These are phyloP conservation scores for Acmispon strigosus DNA, from an alignment of 306 rosid species.

Conservation along the genomic window DNA sequence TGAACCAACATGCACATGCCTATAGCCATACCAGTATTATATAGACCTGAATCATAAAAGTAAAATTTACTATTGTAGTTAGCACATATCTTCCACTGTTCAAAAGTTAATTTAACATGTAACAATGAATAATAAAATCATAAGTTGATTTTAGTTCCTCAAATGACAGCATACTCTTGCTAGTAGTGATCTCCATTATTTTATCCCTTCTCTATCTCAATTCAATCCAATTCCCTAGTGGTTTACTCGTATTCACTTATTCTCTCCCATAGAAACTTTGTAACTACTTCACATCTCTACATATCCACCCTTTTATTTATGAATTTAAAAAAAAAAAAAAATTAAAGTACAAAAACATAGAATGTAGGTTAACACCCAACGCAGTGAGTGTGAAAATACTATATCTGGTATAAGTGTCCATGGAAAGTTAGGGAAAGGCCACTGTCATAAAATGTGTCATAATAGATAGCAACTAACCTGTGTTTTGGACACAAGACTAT, in stretches of 20 bases:
- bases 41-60: not conserved
- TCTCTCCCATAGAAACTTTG: not conserved
- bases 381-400: not conserved
- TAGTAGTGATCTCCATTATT: not conserved
- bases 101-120: too few species aligned
- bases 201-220: not conserved
- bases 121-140: too few species aligned
- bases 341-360: not conserved
- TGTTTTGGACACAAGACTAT: slow-evolving; percentile 64
- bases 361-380: not conserved
- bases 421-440: not conserved
- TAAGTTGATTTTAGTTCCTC: too few species aligned
- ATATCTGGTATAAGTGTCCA: not conserved
- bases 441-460: not conserved
- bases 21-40: not conserved
- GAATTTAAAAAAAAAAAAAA: not conserved
- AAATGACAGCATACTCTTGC: too few species aligned
- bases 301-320: not conserved
- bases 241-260: not conserved
- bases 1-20: not conserved
- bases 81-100: too few species aligned
- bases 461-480: slow-evolving; percentile 36
- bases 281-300: not conserved
- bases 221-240: not conserved
- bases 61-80: too few species aligned